Percentiles rank a stretch among this genome's conserved stretches.
Evolutionary conservation across 768 basidiomycete genomes (phyloP).

Genomic region (Tricholoma sp.): DNA sequence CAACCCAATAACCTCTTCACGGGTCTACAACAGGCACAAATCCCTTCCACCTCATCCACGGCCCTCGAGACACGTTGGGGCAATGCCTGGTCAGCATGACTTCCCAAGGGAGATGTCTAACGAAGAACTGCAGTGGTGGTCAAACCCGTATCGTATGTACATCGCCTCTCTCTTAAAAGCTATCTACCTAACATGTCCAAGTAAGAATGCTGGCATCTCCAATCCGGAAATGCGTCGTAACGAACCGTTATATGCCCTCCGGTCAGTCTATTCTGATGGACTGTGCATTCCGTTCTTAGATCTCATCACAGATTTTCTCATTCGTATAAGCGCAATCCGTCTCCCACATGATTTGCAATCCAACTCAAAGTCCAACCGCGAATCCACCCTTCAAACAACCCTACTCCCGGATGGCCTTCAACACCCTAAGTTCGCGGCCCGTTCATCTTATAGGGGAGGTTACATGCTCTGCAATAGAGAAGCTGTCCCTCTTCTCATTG

Average conservation of each 20-base stretch:
- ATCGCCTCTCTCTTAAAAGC: background rate
- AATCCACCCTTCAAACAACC: constrained; percentile 12
- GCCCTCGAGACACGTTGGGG: constrained; percentile 23
- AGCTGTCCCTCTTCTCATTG: constrained; percentile 33
- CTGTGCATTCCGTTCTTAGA: background rate
- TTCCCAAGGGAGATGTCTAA: constrained; percentile 52
- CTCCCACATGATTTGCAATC: constrained; percentile 23
- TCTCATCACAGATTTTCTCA: constrained; percentile 49
- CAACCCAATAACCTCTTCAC: constrained; percentile 52
- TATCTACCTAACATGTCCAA: constrained; percentile 20
- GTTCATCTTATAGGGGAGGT: constrained; percentile 37
- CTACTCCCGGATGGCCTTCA: constrained; percentile 56
- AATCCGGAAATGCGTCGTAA: constrained; percentile 49
- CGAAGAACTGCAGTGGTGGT: constrained; percentile 62
- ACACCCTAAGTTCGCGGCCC: constrained; percentile 53
- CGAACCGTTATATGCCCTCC: constrained; percentile 46
- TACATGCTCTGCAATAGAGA: constrained; percentile 62
- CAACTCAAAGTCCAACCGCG: constrained; percentile 2
- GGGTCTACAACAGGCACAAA: constrained; percentile 52
- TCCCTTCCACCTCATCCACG: constrained; percentile 44
- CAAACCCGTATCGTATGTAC: constrained; percentile 68
- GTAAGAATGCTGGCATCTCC: constrained; percentile 73
- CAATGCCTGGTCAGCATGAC: constrained; percentile 24
- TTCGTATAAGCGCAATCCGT: constrained; percentile 52
- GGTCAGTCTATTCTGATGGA: constrained; percentile 33